Evolutionary conservation across 805 yeast genomes (phyloP).

Genomic region (Wickerhamomyces alni): DNA sequence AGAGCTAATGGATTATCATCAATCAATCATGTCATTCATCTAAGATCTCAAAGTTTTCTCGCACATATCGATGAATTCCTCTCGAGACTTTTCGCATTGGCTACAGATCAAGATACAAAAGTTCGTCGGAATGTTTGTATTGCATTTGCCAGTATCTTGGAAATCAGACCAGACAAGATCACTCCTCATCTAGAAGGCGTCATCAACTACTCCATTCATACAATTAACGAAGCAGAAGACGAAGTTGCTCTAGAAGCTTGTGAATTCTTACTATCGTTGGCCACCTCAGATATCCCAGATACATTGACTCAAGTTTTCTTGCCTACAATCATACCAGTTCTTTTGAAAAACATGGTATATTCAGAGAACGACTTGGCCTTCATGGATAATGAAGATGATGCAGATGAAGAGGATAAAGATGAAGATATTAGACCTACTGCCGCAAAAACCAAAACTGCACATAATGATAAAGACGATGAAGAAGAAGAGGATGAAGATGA

Average conservation of each 20-base stretch:
- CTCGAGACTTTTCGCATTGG: conserved; percentile 58
- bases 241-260: conserved; percentile 88
- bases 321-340: conserved; percentile 62
- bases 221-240: conserved; percentile 59
- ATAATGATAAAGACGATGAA: conserved; percentile 37
- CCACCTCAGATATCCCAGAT: conserved; percentile 54
- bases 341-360: conserved; percentile 80
- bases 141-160: conserved; percentile 66
- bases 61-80: conserved; percentile 63
- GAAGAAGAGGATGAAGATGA: conserved; percentile 72
- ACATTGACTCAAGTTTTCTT: conserved; percentile 51
- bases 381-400: conserved; percentile 71
- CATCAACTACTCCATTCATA: conserved; percentile 73
- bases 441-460: conserved; percentile 51
- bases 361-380: conserved; percentile 72
- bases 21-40: conserved; percentile 67
- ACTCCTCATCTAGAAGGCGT: conserved; percentile 83
- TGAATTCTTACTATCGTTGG: conserved; percentile 76
- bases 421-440: conserved; percentile 84
- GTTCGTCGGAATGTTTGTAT: conserved; percentile 74
- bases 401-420: conserved; percentile 69
- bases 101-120: conserved; percentile 49
- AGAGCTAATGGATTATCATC: conserved; percentile 63
- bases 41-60: conserved; percentile 60
- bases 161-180: conserved; percentile 74